Evolutionary conservation across 495 filamentous ascomycete genomes (phyloP), one percentile per base, ranked within the genome.

Genomic region (Xylona heveae): DNA sequence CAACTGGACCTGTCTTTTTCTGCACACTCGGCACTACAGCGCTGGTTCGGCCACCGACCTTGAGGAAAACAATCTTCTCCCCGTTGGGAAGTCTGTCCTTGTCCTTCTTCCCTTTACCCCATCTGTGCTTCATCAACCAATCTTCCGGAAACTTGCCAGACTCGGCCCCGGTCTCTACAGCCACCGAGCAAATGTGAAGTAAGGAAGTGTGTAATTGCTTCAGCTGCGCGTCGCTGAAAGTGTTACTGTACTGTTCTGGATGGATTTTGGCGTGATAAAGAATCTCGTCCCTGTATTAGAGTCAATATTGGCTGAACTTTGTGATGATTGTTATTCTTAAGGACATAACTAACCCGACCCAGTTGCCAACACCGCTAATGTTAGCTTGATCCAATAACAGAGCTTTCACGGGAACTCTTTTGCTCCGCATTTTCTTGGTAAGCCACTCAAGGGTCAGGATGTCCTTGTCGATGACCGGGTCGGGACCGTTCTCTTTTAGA

Each of bases 311-410:
- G 21, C 17, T 20, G 13, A 3, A 17, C 19, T 8, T 14, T 20
- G 18, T 12, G 6, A 21, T 1, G 21, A 24, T 37, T 24, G 23
- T 5, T 29, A 26, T 24, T 37, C 20, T 17, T 17, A 23, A 2
- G 26, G n/a, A 3, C 9, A 19, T 12, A n/a, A 46, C 63, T 38
- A 55, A 72, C 67, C 70, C 82, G 40, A 97, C 82, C 88, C 85
- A 95, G 42, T 94, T 95, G 2, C 88, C 88, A 30, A 97, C 79
- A 4, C 88, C 88, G 42, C 79, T 83, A 31, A 95, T 73, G 42
- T 74, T 77, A n/a, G 66, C 60, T 48, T 97, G 88, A 44, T 94
- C 79, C 8, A 94, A 61, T 14, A 97, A 51, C 30, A 92, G 57
- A 0, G 80, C 74, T 46, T 94, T 94, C 28, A 95, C 59, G 0